Conservation (phyloP, 805 yeast species). For the Wickerhamiella sergipiensis region DNA sequence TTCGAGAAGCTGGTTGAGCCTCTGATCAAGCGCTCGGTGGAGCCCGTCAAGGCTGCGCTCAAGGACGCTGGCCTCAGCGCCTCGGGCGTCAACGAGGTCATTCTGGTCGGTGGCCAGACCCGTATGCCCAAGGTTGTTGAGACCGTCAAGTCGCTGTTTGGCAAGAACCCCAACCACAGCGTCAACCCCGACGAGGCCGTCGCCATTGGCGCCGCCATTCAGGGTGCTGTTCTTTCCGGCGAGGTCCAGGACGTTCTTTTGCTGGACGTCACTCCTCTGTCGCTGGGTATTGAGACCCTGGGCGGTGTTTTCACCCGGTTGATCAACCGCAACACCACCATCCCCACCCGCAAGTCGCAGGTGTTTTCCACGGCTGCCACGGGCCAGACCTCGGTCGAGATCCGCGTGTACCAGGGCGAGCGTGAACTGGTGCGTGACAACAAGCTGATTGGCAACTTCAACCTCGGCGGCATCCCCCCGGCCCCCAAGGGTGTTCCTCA, state of each 20-base stretch:
- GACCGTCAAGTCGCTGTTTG: constrained; percentile 63
- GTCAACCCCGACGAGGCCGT: constrained; percentile 94
- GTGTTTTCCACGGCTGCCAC: constrained; percentile 92
- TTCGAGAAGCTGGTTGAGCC: constrained; percentile 54
- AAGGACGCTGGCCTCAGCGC: constrained; percentile 63
- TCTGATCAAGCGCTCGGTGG: constrained; percentile 57
- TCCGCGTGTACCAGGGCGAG: constrained; percentile 98
- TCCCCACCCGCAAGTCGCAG: constrained; percentile 93
- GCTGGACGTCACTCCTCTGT: constrained; percentile 79
- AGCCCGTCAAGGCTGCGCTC: constrained; percentile 68
- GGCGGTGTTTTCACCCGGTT: constrained; percentile 95
- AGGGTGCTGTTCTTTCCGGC: constrained; percentile 93
- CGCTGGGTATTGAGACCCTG: constrained; percentile 92
- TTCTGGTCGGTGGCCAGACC: constrained; percentile 83
- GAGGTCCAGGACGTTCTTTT: constrained; percentile 85
- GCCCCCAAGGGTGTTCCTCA: constrained; percentile 93
- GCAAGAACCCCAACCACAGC: constrained; percentile 74
- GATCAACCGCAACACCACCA: constrained; percentile 87
- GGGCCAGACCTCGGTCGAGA: constrained; percentile 93
- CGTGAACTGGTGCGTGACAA: constrained; percentile 96
- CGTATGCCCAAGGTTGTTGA: constrained; percentile 81
- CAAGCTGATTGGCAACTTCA: constrained; percentile 94
- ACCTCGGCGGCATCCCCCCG: constrained; percentile 87
- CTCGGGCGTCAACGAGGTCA: constrained; percentile 62
- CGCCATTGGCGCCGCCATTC: constrained; percentile 94